Conservation (phyloP, 345 rosid genomes). For the Linum tenue region DNA sequence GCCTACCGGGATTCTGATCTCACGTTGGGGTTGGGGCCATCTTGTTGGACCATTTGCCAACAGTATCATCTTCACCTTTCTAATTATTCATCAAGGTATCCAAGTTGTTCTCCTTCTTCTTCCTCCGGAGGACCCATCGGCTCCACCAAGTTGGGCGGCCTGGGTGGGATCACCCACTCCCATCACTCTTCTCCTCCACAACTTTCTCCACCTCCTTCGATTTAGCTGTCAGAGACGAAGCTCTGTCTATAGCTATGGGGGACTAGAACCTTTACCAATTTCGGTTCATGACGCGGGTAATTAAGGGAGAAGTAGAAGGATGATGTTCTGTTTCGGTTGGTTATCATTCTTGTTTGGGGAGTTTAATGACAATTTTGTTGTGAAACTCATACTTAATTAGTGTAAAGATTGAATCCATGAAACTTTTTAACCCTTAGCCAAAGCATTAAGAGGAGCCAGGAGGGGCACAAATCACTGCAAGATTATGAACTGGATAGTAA, state of each 20-base stretch:
- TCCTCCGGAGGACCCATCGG: constrained; percentile 19
- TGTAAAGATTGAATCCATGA: too few species aligned
- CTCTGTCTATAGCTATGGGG: neutral
- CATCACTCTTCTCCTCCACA: constrained; percentile 9
- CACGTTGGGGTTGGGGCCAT: too few species aligned
- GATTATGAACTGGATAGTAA: too few species aligned
- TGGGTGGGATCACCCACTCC: neutral
- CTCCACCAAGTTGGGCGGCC: constrained; percentile 20
- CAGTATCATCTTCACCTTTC: constrained; percentile 17
- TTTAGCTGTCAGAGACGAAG: constrained; percentile 16
- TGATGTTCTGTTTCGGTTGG: too few species aligned
- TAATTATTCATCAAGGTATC: constrained; percentile 18
- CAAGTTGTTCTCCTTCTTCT: constrained; percentile 21
- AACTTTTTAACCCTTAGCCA: too few species aligned
- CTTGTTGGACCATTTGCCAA: constrained; percentile 1
- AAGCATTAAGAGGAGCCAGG: too few species aligned
- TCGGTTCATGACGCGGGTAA: neutral
- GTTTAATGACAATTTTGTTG: too few species aligned
- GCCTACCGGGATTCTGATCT: too few species aligned
- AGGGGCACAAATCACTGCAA: too few species aligned
- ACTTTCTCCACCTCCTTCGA: constrained; percentile 10
- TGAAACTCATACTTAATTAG: too few species aligned
- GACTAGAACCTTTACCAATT: neutral
- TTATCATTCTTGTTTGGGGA: too few species aligned
- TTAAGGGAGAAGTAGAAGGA: too few species aligned